A percentile compares a stretch with the other conserved stretches of the same genome.
Evolutionary conservation across 208 protist genomes (phyloP).

Genomic region (Porcisia deanei): DNA sequence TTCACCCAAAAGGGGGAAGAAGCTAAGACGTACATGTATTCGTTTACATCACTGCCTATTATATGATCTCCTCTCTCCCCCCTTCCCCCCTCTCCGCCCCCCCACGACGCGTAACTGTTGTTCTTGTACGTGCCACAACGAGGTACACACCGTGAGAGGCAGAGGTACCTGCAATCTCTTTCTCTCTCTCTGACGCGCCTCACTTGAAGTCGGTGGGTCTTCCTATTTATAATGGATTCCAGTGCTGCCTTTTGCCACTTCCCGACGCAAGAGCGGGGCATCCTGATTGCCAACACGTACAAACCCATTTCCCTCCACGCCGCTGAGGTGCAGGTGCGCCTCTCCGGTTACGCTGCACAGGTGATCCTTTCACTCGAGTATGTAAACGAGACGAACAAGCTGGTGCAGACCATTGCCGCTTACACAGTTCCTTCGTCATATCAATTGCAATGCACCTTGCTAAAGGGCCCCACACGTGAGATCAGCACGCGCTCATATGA

Average conservation of each 20-base stretch:
- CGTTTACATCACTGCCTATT: no score
- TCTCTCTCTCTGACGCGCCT: not conserved
- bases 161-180: not conserved
- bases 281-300: slow-evolving; percentile 50
- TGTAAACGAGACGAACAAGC: slow-evolving; percentile 63
- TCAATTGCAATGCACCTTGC: slow-evolving; percentile 40
- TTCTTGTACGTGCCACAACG: no score
- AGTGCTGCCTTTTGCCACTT: slow-evolving; percentile 49
- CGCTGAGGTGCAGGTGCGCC: slow-evolving; percentile 42
- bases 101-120: not conserved
- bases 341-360: slow-evolving; percentile 53
- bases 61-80: not conserved
- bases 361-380: slow-evolving; percentile 68
- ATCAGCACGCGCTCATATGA: slow-evolving; percentile 13
- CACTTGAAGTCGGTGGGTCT: slow-evolving; percentile 2
- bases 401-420: slow-evolving; percentile 51
- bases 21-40: no score
- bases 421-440: slow-evolving; percentile 62
- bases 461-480: slow-evolving; percentile 13
- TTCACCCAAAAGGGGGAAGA: no score
- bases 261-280: slow-evolving; percentile 40
- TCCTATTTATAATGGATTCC: slow-evolving; percentile 1
- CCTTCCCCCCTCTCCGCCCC: not conserved
- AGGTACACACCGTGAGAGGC: not conserved
- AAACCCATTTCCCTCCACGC: slow-evolving; percentile 64